Evolutionary conservation across 2,329 filamentous ascomycete species (phyloP), one percentile per base, ranked within the genome.

Genomic region (Daldinia sp.): DNA sequence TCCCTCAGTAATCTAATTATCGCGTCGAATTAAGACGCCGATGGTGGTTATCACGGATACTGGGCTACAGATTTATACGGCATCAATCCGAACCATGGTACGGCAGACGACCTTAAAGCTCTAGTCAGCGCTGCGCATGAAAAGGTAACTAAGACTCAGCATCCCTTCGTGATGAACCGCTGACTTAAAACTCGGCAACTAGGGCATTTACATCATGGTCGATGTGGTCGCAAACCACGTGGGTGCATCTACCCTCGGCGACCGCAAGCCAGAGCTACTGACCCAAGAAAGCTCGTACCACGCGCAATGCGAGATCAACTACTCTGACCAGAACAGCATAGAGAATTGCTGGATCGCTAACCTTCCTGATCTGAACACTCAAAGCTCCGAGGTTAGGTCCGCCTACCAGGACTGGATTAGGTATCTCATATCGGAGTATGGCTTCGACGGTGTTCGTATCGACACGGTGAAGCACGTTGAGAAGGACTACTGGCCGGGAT

Each of bases 381-480:
- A 83, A 39, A 77, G 79, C 27, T 54, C 76, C 0, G 73, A 74
- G 1, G 83, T 90, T 8, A 79, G 81, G 23, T 72, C 73, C 13
- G 76, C 84, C 2, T 85, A 84, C 72, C 78, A 85, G 55, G 74
- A 77, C n/a, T 91, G 89, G 89, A 79, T 91, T 68, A 73, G 72
- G 15, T 77, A 77, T 39, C 77, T 90, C 0, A 83, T 90, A 1
- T 72, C 79, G 2, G 84, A 87, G 64, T 91, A 89, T 71, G 79
- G 78, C 15, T 87, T 90, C 77, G 86, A 87, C 71, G 85, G 86
- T 2, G 77, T 87, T 9, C 83, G 86, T 30, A 83, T 88, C 67
- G 86, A 89, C 65, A 87, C 84, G 0, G 85, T 85, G 64, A 87
- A 86, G 74, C 85, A 89, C 72, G 84, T 88, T 11, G 80, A 87